phyloP scores from a whole-genome alignment of 1,284 basidiomycete species.

The Erythrobasidium hasegawianum region DNA sequence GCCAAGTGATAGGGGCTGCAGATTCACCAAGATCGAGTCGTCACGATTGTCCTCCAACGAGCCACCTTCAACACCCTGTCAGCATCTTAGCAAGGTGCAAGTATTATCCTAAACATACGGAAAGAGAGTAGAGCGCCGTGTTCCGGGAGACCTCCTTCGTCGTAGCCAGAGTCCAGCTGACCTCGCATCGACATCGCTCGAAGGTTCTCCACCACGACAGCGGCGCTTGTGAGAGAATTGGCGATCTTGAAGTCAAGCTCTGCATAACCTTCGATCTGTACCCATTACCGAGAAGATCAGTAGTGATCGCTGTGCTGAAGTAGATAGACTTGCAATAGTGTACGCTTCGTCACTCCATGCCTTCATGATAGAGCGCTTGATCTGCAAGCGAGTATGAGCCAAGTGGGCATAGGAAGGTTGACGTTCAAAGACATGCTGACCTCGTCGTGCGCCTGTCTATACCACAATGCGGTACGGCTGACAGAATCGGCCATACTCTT shows the following conservation, averaged over 20 bases:
- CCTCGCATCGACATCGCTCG: not conserved
- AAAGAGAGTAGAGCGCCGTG: too few species aligned
- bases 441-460: slow-evolving; percentile 12
- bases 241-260: slow-evolving; percentile 69
- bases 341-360: slow-evolving; percentile 10
- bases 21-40: slow-evolving; percentile 68
- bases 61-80: slow-evolving; percentile 48
- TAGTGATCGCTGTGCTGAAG: too few species aligned
- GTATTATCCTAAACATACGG: not conserved
- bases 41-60: slow-evolving; percentile 75
- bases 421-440: not conserved
- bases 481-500: not conserved
- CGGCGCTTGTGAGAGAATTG: slow-evolving; percentile 71
- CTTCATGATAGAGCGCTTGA: not conserved
- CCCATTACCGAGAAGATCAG: too few species aligned
- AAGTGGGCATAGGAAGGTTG: too few species aligned
- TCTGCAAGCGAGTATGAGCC: slow-evolving; percentile 56
- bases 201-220: slow-evolving; percentile 64
- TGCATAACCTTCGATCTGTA: slow-evolving; percentile 74
- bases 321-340: not conserved
- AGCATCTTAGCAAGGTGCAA: not conserved
- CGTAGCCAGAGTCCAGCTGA: too few species aligned
- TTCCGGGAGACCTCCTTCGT: too few species aligned
- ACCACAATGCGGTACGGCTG: slow-evolving; percentile 52
- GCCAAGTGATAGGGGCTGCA: slow-evolving; percentile 59